Base-by-base conservation (phyloP, 768 basidiomycete genomes). In the Kwoniella sp. region DNA sequence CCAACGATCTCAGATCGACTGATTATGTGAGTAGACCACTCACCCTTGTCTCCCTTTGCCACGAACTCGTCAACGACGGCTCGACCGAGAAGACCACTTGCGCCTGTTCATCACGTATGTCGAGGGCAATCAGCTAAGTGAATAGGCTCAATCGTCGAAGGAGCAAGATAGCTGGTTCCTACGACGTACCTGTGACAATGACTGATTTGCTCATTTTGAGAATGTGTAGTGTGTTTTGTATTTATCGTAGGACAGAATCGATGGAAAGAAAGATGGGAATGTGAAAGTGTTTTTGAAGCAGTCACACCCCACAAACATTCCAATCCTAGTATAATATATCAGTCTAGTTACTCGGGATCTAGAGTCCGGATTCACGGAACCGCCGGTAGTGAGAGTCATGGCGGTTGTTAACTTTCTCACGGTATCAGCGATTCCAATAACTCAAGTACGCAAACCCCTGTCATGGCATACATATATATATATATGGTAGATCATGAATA, bases 71-170 rank as follows among this genome's bases (percentile, higher is more conserved):
- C 76, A 75, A 85, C 85, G 9, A 95, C 86, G 0, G 90, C 90
- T 7, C 88, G 83, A 10, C 95, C 95, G 12, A 98, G 85, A 9
- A 97, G 85, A 27, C 95, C 95, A 36, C 92, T 94, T 60, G 93
- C 93, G 67, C 93, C 93, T 93, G 80, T 27, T 12, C 2, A 63
- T 56, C 2, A 13, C n/a, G n/a, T n/a, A n/a, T n/a, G n/a, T n/a
- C n/a, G n/a, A n/a, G 33, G 13, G 33, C 13, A 13, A 33, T 6
- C 33, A 33, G 33, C n/a, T 33, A 33, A 33, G 33, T 33, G 7
- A 33, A 13, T 33, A 33, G 33, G 13, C 33, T 13, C 33, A 5
- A 33, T 33, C 33, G n/a, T n/a, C n/a, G n/a, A n/a, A n/a, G n/a
- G n/a, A n/a, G n/a, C n/a, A n/a, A n/a, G n/a, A n/a, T n/a, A n/a